Evolutionary conservation across 805 yeast genomes (phyloP).

Genomic region (Saccharomycopsis javanensis): DNA sequence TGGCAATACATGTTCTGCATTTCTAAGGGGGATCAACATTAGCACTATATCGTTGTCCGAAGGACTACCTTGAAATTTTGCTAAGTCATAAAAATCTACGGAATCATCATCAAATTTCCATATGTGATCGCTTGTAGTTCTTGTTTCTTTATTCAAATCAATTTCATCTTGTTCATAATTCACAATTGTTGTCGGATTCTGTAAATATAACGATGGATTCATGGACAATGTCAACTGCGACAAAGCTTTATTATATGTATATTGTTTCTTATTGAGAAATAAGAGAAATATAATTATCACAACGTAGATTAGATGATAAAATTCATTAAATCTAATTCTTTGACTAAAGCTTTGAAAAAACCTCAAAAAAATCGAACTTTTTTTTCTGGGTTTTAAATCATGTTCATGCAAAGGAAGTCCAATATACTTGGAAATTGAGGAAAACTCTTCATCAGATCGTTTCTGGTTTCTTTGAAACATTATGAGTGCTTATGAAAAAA

Average conservation of each 20-base stretch:
- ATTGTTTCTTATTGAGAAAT: background rate
- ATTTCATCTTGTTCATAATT: background rate
- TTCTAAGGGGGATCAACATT: conserved; percentile 65
- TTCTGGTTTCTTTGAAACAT: background rate
- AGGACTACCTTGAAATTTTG: conserved; percentile 8
- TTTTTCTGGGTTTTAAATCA: background rate
- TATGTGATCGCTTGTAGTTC: background rate
- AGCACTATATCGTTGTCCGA: conserved; percentile 31
- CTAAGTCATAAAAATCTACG: conserved; percentile 9
- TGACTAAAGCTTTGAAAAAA: background rate
- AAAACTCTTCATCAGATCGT: background rate
- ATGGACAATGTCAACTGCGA: background rate
- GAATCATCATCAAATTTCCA: background rate
- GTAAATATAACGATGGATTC: background rate
- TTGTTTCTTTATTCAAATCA: background rate
- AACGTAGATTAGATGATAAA: background rate
- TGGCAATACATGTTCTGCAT: conserved; percentile 69
- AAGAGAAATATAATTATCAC: background rate
- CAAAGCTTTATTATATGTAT: background rate
- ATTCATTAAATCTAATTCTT: background rate
- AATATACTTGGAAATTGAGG: background rate
- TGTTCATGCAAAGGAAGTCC: background rate
- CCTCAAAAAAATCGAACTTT: background rate
- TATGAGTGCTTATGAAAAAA: no score
- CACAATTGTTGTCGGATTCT: background rate